These are phyloP conservation scores for Scheffersomyces quercinus DNA, from an alignment of 1,139 yeast species.

Conservation along the genomic window DNA sequence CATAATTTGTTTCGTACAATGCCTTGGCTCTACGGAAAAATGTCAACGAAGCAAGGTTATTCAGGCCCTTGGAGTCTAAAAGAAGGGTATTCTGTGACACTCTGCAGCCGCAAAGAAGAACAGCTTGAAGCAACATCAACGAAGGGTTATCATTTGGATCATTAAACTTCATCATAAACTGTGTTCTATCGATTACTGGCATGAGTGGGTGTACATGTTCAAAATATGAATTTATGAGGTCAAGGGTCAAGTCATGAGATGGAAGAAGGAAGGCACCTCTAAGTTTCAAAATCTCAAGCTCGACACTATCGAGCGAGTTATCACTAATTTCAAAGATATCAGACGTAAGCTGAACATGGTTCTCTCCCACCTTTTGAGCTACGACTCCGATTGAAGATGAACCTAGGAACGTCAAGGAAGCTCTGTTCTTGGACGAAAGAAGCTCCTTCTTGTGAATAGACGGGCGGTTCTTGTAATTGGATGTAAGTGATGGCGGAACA, in stretches of 20 bases:
- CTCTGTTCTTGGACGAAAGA: conserved; percentile 25
- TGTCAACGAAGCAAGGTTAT: conserved; percentile 60
- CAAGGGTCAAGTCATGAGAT: conserved; percentile 58
- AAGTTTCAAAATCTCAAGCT: conserved; percentile 63
- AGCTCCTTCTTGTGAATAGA: conserved; percentile 40
- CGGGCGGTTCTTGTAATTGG: conserved; percentile 42
- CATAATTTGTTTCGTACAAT: conserved; percentile 71
- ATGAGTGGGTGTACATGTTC: conserved; percentile 67
- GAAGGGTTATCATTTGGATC: conserved; percentile 70
- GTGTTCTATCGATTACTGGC: conserved; percentile 68
- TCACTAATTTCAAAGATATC: conserved; percentile 41
- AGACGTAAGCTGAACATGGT: conserved; percentile 43
- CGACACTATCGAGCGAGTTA: conserved; percentile 58
- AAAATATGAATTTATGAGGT: conserved; percentile 63
- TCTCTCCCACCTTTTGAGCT: conserved; percentile 46
- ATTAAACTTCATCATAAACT: conserved; percentile 56
- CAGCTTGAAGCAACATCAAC: conserved; percentile 65
- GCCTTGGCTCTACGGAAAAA: conserved; percentile 80
- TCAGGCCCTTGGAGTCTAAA: conserved; percentile 56
- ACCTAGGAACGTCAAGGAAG: conserved; percentile 41
- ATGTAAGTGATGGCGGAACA: conserved; percentile 47
- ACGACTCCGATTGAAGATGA: conserved; percentile 41
- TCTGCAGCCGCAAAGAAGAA: conserved; percentile 69
- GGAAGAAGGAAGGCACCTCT: conserved; percentile 77
- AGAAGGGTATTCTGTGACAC: conserved; percentile 59